phyloP scores from a whole-genome alignment of 2,329 filamentous ascomycete species.

The Pestalotiopsis sp. region DNA sequence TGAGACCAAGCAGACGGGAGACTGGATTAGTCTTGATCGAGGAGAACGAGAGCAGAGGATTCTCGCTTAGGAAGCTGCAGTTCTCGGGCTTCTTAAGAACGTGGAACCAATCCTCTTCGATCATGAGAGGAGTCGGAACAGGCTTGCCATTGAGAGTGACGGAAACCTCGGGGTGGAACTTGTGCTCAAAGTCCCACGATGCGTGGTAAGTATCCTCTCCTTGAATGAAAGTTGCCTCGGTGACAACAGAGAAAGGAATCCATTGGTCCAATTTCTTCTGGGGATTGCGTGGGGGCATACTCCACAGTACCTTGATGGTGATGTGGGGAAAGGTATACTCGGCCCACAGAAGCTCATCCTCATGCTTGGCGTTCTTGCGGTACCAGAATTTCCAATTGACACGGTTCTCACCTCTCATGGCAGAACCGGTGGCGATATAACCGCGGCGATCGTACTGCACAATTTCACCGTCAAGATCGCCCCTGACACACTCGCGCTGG shows the following conservation, averaged over 20 bases:
- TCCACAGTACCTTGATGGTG: slow-evolving; percentile 10
- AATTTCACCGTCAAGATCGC: background rate
- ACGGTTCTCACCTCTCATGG: slow-evolving; percentile 5
- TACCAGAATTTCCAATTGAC: slow-evolving; percentile 9
- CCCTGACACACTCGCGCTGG: background rate
- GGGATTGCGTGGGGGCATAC: slow-evolving; percentile 9
- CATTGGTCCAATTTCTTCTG: slow-evolving; percentile 6
- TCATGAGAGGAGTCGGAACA: background rate
- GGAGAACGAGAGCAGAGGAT: slow-evolving; percentile 1
- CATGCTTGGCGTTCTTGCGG: slow-evolving; percentile 5
- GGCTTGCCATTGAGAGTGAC: slow-evolving; percentile 6
- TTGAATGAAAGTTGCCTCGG: slow-evolving; percentile 7
- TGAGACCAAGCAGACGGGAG: slow-evolving; percentile 3
- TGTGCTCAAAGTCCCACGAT: slow-evolving; percentile 9
- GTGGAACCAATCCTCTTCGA: slow-evolving; percentile 11
- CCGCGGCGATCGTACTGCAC: slow-evolving; percentile 1
- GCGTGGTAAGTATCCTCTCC: slow-evolving; percentile 2
- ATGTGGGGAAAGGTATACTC: slow-evolving; percentile 10
- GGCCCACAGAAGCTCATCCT: slow-evolving; percentile 9
- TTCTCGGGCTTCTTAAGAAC: slow-evolving; percentile 11
- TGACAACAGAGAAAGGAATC: slow-evolving; percentile 8
- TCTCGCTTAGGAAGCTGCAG: slow-evolving; percentile 9
- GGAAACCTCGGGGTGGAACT: slow-evolving; percentile 7
- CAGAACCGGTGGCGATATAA: slow-evolving; percentile 2
- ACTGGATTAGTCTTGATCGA: slow-evolving; percentile 1